Evolutionary conservation across 768 basidiomycete species (phyloP), one percentile per base, ranked within the genome.

Genomic region (Rhodotorula diobovata): DNA sequence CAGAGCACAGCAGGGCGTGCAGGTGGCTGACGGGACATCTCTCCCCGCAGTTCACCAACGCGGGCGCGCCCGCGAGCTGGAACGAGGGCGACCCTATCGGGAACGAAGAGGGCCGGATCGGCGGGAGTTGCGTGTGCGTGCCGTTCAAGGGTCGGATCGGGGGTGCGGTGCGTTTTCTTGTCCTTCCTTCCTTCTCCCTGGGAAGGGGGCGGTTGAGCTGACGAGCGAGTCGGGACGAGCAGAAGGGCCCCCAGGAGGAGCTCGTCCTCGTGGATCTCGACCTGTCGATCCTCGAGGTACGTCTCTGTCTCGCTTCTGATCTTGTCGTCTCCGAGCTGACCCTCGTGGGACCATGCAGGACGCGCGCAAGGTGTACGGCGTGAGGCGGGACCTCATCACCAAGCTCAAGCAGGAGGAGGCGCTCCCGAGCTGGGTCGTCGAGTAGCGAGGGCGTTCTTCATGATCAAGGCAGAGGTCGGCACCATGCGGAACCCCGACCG

Each of bases 141-240:
- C 73, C 73, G 30, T 75, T 75, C 67, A 68, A 61, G 53, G 73
- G 73, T 0, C 23, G 11, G 43, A 65, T 75, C 25, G 73, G 61
- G 1, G 54, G 55, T 6, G 58, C 73, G 20, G 66, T 65, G 45
- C 43, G 68, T 41, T 10, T 11, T 1, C 23, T 37, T 30, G n/a
- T n/a, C 16, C 37, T 21, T 25, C 20, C 43, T 28, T 20, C 35
- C 50, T 45, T n/a, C 30, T 34, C 35, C 1, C 46, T 0, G 12
- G 4, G 32, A 28, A 5, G 23, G 8, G 25, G 37, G 2, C 11
- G 28, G 11, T 39, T n/a, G 37, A 2, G 0, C 11, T 23, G 25
- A 0, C 23, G 41, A 35, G 28, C 11, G 23, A 32, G 48, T 12
- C 35, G 15, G 43, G 43, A 7, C 23, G 15, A 11, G 53, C 58